Conservation (phyloP, 192 early-diverging fungal genomes). For the Podila epigama region DNA sequence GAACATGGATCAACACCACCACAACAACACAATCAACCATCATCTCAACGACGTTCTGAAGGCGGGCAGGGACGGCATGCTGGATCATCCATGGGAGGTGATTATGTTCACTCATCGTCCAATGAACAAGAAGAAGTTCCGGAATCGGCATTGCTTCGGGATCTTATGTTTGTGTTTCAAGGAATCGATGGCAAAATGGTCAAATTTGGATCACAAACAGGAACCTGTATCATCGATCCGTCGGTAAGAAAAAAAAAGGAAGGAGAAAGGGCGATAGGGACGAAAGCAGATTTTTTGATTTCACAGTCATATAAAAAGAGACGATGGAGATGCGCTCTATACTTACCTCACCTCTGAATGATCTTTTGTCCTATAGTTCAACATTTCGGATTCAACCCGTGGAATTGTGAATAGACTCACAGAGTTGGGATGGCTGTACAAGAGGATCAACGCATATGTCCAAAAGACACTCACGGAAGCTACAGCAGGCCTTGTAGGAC, state of each 20-base stretch:
- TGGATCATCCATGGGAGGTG: background rate
- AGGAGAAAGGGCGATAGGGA: too few relatives aligned
- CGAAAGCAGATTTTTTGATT: background rate
- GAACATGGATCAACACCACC: background rate
- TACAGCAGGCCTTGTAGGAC: slow-evolving; percentile 26
- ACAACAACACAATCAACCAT: slow-evolving; percentile 17
- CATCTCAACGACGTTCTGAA: slow-evolving; percentile 9
- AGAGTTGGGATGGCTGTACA: slow-evolving; percentile 84
- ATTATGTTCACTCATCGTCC: background rate
- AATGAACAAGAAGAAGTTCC: slow-evolving; percentile 44
- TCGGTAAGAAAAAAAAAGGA: slow-evolving; percentile 54
- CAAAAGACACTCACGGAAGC: slow-evolving; percentile 50
- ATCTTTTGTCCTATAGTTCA: slow-evolving; percentile 33
- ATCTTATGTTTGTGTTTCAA: slow-evolving; percentile 93
- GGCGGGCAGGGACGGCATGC: slow-evolving; percentile 10
- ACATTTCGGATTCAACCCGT: slow-evolving; percentile 66
- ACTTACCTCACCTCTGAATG: background rate
- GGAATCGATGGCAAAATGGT: slow-evolving; percentile 91
- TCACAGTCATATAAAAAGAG: background rate
- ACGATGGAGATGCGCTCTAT: background rate
- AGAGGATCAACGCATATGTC: slow-evolving; percentile 67
- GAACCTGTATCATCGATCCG: slow-evolving; percentile 62
- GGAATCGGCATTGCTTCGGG: slow-evolving; percentile 76
- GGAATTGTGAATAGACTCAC: slow-evolving; percentile 70
- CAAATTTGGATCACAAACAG: slow-evolving; percentile 60